phyloP scores from a whole-genome alignment of 2,329 filamentous ascomycete species.

The Penicillium sp. region DNA sequence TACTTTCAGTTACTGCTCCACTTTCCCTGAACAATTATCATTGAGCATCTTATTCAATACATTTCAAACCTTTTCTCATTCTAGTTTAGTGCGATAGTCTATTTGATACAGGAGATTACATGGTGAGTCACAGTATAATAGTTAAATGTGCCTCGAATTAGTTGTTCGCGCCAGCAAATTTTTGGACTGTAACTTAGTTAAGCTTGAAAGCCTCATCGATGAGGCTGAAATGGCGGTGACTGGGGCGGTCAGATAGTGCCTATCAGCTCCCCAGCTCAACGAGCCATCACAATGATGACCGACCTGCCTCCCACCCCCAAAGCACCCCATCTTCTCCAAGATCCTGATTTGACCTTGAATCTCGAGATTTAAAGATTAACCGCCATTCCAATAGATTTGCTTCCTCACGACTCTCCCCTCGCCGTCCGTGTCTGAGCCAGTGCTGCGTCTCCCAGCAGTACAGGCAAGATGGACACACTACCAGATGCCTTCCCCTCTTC shows the following conservation, averaged over 20 bases:
- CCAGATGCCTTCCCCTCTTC: slow-evolving; percentile 36
- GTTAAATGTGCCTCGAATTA: no score
- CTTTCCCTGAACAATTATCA: no score
- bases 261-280: slow-evolving; percentile 9
- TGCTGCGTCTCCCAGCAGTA: slow-evolving; percentile 8
- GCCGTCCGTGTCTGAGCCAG: slow-evolving; percentile 8
- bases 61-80: no score
- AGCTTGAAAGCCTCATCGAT: background rate
- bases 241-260: slow-evolving; percentile 23
- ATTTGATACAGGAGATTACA: no score
- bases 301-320: background rate
- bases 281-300: slow-evolving; percentile 24
- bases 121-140: no score
- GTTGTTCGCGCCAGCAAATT: no score
- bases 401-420: background rate
- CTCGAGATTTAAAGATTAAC: background rate
- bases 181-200: no score
- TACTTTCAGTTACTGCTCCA: no score
- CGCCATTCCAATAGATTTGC: no score
- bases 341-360: background rate
- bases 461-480: slow-evolving; percentile 34
- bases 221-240: slow-evolving; percentile 21
- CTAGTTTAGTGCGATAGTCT: no score
- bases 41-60: no score
- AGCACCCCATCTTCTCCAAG: background rate